These are phyloP conservation scores for Mycena venus DNA, from an alignment of 768 basidiomycete genomes.

Conservation along the genomic window DNA sequence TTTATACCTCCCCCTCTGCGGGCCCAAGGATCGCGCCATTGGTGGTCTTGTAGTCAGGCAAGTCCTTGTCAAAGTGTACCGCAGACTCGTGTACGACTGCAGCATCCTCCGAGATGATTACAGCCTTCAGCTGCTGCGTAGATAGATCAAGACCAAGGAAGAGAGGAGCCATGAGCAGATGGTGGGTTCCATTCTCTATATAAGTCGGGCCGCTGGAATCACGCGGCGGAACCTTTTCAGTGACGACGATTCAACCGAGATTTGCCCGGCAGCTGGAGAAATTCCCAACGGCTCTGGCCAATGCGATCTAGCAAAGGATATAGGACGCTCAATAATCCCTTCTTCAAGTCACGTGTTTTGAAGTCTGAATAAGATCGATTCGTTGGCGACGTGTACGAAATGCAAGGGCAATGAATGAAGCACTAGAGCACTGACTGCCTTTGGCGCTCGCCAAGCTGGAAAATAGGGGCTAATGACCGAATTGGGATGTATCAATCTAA, in stretches of 20 bases:
- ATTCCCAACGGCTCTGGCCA: too few species aligned
- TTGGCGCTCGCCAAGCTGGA: too few species aligned
- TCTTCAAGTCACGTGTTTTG: too few species aligned
- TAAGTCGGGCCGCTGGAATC: background rate
- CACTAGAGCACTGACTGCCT: too few species aligned
- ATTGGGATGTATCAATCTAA: background rate
- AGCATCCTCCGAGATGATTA: slow-evolving; percentile 71
- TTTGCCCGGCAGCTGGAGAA: background rate
- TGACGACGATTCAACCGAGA: background rate
- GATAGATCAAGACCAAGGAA: slow-evolving; percentile 91
- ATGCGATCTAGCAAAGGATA: too few species aligned
- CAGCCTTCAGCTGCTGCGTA: slow-evolving; percentile 87
- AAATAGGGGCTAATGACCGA: background rate
- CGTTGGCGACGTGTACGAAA: too few species aligned
- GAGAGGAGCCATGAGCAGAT: slow-evolving; percentile 36
- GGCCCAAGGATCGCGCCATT: slow-evolving; percentile 78
- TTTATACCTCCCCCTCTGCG: slow-evolving; percentile 73
- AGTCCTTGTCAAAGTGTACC: slow-evolving; percentile 85
- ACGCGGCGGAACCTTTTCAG: background rate
- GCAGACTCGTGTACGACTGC: slow-evolving; percentile 75
- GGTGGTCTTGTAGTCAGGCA: slow-evolving; percentile 75
- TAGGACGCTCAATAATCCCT: too few species aligned
- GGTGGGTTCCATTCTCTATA: background rate
- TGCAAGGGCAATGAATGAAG: too few species aligned
- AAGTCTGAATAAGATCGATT: too few species aligned